Evolutionary conservation across 1,284 basidiomycete genomes (phyloP), one percentile per base, ranked within the genome.

Genomic region (Tetrapyrgos nigripes): DNA sequence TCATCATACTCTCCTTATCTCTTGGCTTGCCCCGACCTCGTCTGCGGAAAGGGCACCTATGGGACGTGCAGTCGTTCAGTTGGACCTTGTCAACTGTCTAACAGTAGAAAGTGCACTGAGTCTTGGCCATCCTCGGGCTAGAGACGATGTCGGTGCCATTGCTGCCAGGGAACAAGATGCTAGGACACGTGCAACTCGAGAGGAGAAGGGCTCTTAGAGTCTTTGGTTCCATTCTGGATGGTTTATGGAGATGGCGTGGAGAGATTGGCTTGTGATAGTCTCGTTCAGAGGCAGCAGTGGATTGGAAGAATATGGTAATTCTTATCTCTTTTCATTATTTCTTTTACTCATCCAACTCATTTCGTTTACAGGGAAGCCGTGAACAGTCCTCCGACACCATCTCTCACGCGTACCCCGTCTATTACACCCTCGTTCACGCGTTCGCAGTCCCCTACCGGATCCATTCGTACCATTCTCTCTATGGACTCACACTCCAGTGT

Each of bases 221-320:
- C 85, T 56, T 71, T 96, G 6, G 93, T 92, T 55, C 94, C 94
- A 0, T 96, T 96, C 76, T 92, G 94, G 68, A 82, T 96, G 76
- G 69, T 94, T 31, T 96, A 96, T 68, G 83, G 84, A 19, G 94
- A 96, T 71, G 94, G 94, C 3, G 87, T 93, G 1, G 94, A 96
- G 71, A 77, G 93, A 11, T 70, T 96, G 11, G 94, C 88, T 1
- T 88, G 92, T 21, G 93, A 94, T 67, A 94, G 91, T 61, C 83
- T 93, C 4, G 73, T 89, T 57, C 92, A 95, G 67, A 81, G 94
- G 62, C 90, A 93, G 50, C 85, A 89, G 72, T 96, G 94, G 94
- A 91, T 95, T 23, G 91, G 89, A 65, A 84, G 92, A 2, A 84
- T 96, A 53, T 94, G 92, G 94, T 93, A 66, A 50, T 87, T 76